Evolutionary conservation across 805 yeast genomes (phyloP).

Genomic region (Teunomyces lycoperdinae): DNA sequence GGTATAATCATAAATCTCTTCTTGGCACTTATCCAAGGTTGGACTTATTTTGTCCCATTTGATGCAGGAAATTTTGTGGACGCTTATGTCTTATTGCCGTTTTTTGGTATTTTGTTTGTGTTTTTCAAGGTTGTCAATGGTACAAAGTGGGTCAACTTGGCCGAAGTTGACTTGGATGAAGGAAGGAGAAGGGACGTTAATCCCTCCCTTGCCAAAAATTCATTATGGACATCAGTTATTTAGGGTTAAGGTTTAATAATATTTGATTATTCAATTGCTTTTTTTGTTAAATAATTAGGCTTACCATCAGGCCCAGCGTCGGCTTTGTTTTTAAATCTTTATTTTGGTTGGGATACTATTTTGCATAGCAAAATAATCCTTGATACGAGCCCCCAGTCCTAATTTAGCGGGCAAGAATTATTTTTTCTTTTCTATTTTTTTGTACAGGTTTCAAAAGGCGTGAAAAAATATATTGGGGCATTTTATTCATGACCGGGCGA

Average conservation of each 20-base stretch:
- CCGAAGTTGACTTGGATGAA: constrained; percentile 48
- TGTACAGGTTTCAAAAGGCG: not conserved
- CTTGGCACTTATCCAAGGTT: constrained; percentile 61
- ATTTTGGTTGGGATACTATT: not conserved
- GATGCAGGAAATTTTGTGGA: constrained; percentile 46
- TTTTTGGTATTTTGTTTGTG: constrained; percentile 43
- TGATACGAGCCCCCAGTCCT: not conserved
- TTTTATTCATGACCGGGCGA: not conserved
- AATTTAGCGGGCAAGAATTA: not conserved
- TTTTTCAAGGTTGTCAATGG: constrained; percentile 39
- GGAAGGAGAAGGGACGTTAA: constrained; percentile 45
- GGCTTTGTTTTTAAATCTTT: not conserved
- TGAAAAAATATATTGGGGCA: not conserved
- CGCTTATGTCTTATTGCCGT: constrained; percentile 61
- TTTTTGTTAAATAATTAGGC: not conserved
- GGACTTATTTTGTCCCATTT: constrained; percentile 62
- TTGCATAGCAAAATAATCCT: not conserved
- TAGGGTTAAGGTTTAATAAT: not conserved
- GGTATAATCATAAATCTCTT: constrained; percentile 51
- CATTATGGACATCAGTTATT: not conserved
- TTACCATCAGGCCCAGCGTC: not conserved
- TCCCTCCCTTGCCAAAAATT: not conserved
- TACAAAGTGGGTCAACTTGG: constrained; percentile 40
- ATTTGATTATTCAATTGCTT: not conserved
- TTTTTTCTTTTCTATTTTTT: not conserved